Base-by-base conservation (phyloP, 331 rosid species). In the Malus hybrid region DNA sequence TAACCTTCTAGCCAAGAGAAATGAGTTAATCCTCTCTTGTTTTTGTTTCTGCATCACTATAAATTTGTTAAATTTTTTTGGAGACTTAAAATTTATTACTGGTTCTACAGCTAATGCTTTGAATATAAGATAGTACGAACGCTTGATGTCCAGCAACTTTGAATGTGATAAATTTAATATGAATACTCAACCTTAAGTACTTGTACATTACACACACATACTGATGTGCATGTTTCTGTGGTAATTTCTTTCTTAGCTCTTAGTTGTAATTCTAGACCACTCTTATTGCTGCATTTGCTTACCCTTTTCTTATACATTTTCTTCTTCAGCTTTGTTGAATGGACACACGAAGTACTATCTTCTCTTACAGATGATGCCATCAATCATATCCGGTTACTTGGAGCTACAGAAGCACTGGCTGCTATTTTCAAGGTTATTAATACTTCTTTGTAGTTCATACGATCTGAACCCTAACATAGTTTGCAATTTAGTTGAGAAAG, bases 401-500 rank as follows among this genome's bases (percentile, higher is more conserved):
- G 99, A 50, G 89, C 86, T 28, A 60, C 79, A 50, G 97, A 89
- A 82, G 87, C 97, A 61, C 73, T 94, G 77, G 93, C 97, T 85
- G 85, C 90, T 70, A 81, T 92, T 87, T 94, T 94, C 83, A 94
- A 92, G 99, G 99, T 94, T 77, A n/a, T n/a, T n/a, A n/a, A n/a
- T n/a, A 24, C 13, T 68, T 73, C 70, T 74, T 78, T 75, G 62
- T 26, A 2, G 75, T 80, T 63, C 68, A 19, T 55, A 32, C 10
- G 58, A 16, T 39, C 52, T 12, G 42, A 34, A 67, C 29, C 60
- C 30, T 14, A 62, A 72, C 33, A 68, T 53, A 36, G 5, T 75
- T 75, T 28, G 63, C 56, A 55, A 44, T n/a, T 46, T 64, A 30
- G 39, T 50, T 33, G 5, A 10, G 14, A 53, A 16, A 24, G 60